These are phyloP conservation scores for Tetrapisispora phaffii DNA, from an alignment of 805 yeast genomes.

Conservation along the genomic window DNA sequence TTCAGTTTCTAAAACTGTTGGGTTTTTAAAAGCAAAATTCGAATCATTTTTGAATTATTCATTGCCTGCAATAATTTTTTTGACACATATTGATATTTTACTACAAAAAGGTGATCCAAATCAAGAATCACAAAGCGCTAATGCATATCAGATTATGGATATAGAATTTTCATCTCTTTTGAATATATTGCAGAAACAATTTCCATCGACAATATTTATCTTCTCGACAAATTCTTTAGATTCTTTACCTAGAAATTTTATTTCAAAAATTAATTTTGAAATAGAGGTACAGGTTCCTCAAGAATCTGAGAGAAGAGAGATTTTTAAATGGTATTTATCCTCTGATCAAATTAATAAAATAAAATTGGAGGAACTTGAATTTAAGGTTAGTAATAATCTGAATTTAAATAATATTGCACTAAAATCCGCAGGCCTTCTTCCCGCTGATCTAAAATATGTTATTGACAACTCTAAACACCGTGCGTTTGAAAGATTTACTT, in stretches of 20 bases:
- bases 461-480: conserved; percentile 51
- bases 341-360: conserved; percentile 18
- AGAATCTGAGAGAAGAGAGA: conserved; percentile 59
- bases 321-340: conserved; percentile 46
- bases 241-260: conserved; percentile 50
- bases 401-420: conserved; percentile 50
- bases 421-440: conserved; percentile 89
- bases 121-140: conserved; percentile 31
- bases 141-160: conserved; percentile 25
- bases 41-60: conserved; percentile 48
- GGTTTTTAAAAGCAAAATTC: conserved; percentile 62
- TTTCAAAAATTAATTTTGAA: conserved; percentile 69
- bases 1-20: conserved; percentile 60
- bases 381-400: conserved; percentile 26
- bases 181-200: conserved; percentile 39
- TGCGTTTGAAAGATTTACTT: conserved; percentile 34
- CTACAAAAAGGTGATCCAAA: conserved; percentile 58
- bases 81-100: conserved; percentile 70
- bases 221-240: conserved; percentile 66
- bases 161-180: conserved; percentile 50
- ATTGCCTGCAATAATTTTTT: conserved; percentile 40
- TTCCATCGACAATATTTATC: conserved; percentile 38
- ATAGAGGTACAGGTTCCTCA: conserved; percentile 66
- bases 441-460: conserved; percentile 68
- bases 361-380: background rate